These are phyloP conservation scores for Rubus idaeus DNA, from an alignment of 306 rosid species.

Conservation along the genomic window DNA sequence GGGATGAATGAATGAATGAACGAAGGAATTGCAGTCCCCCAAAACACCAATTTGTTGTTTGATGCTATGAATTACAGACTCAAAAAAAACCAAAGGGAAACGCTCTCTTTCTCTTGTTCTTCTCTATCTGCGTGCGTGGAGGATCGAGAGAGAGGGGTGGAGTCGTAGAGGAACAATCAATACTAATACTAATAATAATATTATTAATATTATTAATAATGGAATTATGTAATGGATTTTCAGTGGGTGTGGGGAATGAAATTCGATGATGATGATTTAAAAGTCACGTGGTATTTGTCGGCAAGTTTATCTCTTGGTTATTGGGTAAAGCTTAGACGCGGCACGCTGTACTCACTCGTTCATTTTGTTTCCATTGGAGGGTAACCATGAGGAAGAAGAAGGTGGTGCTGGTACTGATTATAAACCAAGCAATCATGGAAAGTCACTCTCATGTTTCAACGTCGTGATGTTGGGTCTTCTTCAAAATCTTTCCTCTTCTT, in stretches of 20 bases:
- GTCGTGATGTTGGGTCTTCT: no score
- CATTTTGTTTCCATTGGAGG: no score
- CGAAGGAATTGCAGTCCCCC: background rate
- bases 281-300: constrained; percentile 16
- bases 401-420: no score
- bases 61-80: background rate
- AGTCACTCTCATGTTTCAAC: no score
- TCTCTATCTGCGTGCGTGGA: constrained; percentile 2
- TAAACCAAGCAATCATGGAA: background rate
- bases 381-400: no score
- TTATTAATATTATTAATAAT: background rate
- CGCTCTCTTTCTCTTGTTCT: background rate
- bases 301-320: background rate
- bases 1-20: background rate
- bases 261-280: background rate
- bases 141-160: background rate
- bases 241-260: background rate
- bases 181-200: background rate
- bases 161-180: background rate
- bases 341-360: no score
- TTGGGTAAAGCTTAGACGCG: no score
- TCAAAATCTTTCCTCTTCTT: no score
- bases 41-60: background rate
- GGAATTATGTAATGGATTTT: no score
- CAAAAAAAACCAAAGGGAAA: background rate